Evolutionary conservation across 2,329 filamentous ascomycete genomes (phyloP).

Genomic region (Colletotrichum gigasporum): DNA sequence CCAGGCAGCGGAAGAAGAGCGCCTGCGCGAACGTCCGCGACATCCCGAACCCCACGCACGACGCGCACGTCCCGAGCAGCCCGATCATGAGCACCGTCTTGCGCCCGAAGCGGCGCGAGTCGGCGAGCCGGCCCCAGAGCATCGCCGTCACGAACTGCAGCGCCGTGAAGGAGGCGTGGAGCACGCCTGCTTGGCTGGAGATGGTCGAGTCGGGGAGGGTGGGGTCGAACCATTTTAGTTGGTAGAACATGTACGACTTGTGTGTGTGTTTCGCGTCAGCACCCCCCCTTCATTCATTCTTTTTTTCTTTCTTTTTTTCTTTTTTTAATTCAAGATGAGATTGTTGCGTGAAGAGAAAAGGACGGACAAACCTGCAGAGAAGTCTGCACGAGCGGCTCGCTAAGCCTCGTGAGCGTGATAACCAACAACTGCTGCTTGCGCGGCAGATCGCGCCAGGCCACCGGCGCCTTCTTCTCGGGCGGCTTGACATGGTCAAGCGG

Average conservation of each 20-base stretch:
- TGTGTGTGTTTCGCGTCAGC: not conserved
- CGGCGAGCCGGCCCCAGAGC: constrained; percentile 79
- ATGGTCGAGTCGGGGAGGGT: constrained; percentile 70
- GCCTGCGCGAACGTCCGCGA: constrained; percentile 71
- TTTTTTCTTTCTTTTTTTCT: too few relatives aligned
- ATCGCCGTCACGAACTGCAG: constrained; percentile 86
- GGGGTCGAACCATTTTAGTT: constrained; percentile 79
- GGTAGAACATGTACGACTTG: constrained; percentile 85
- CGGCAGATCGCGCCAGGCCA: constrained; percentile 79
- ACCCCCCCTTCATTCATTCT: too few relatives aligned
- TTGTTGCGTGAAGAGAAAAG: constrained; percentile 32
- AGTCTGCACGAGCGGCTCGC: constrained; percentile 84
- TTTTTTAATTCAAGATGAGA: not conserved
- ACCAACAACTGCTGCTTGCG: constrained; percentile 81
- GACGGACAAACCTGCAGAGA: constrained; percentile 59
- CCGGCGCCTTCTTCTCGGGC: constrained; percentile 47
- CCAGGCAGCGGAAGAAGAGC: constrained; percentile 71
- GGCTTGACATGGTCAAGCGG: constrained; percentile 13
- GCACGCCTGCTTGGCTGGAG: constrained; percentile 78
- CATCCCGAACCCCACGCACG: constrained; percentile 78
- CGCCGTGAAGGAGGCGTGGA: constrained; percentile 82
- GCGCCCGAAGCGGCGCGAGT: constrained; percentile 71
- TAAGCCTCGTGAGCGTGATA: constrained; percentile 80
- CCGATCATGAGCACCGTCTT: constrained; percentile 84
- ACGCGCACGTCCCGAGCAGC: constrained; percentile 71